Evolutionary conservation across 75 land plant genomes (phyloP), one percentile per base, ranked within the genome.

Genomic region (Sequoia sempervirens): DNA sequence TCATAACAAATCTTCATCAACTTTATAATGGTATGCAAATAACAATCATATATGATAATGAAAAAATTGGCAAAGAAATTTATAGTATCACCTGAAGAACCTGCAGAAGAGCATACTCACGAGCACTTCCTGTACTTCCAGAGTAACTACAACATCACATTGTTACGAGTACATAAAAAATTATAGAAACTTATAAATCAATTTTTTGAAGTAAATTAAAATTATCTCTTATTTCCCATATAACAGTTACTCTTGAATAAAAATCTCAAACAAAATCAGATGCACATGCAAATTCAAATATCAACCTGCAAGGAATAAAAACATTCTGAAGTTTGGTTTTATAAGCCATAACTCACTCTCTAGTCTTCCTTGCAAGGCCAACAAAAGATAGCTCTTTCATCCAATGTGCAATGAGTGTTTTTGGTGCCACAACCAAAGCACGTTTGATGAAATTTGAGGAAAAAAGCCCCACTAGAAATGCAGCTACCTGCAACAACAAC

Each of bases 341-440:
- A 26, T 14, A 56, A 84, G 36, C 66, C 14, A 81, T 38, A 54
- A 84, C 93, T 84, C 78, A 97, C 99, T 97, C 96, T 86, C 90
- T 89, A 32, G 89, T 94, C 89, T 87, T 93, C 78, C 83, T 79
- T 46, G 90, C 86, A 66, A 97, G 93, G 12, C 99, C 98, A 81
- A 96, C 98, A 82, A 84, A 82, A 79, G 93, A 50, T 36, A 97
- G 84, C 80, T 97, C 99, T 79, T 96, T 97, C n/a, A 84, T 88
- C 99, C 99, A 97, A 78, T 97, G 97, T 54, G 94, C 86, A 46
- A 97, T 87, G 17, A 97, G 87, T 26, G 99, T 96, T 87, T 97
- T 97, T 17, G 99, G 98, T 36, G 98, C 95, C 18, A 97, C 96
- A 86, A 97, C 84, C 75, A 97, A 47, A 12, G 87, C 99, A 83